These are phyloP conservation scores for Salpingoeca rosetta DNA, from an alignment of 78 protist species.

Conservation along the genomic window DNA sequence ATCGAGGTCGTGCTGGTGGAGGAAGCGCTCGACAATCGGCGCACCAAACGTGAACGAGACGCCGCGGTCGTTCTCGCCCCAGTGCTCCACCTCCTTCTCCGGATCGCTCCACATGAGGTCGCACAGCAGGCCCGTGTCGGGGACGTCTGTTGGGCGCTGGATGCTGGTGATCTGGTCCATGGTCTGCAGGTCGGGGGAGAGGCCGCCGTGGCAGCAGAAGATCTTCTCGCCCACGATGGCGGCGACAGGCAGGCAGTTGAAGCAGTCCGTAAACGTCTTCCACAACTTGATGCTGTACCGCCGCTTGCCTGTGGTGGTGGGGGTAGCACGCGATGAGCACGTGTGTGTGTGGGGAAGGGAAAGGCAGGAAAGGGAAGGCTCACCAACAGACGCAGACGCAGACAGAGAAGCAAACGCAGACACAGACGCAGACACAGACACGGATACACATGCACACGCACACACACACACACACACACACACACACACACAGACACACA, in stretches of 20 bases:
- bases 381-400: too few relatives aligned
- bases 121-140: conserved; percentile 93
- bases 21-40: conserved; percentile 78
- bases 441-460: too few relatives aligned
- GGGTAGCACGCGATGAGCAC: not conserved
- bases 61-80: conserved; percentile 98
- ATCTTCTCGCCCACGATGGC: conserved; percentile 97
- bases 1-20: conserved; percentile 86
- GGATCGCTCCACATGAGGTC: conserved; percentile 98
- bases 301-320: conserved; percentile 67
- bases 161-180: conserved; percentile 87
- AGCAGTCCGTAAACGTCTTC: conserved; percentile 94
- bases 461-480: too few relatives aligned
- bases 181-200: conserved; percentile 90
- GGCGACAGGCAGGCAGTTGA: conserved; percentile 96
- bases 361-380: too few relatives aligned
- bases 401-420: too few relatives aligned
- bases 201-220: conserved; percentile 98
- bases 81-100: conserved; percentile 81
- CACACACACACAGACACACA: not conserved
- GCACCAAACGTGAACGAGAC: conserved; percentile 95
- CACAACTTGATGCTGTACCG: conserved; percentile 93
- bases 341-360: too few relatives aligned
- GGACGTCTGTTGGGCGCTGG: conserved; percentile 96
- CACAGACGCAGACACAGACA: too few relatives aligned